Evolutionary conservation across 495 filamentous ascomycete genomes (phyloP).

Genomic region (Penicillium canariense): DNA sequence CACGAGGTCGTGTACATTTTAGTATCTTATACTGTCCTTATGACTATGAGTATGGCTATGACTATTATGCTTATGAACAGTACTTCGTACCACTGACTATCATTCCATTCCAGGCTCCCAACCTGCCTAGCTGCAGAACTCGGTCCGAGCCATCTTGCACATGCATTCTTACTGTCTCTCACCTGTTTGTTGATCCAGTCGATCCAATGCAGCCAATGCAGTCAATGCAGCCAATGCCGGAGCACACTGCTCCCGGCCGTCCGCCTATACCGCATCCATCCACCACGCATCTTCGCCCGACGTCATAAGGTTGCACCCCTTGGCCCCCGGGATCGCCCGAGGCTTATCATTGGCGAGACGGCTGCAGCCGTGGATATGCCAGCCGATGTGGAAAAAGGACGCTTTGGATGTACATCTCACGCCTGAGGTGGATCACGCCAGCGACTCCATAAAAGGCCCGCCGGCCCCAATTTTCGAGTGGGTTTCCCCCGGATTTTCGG

Average conservation of each 20-base stretch:
- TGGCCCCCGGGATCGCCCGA: constrained; percentile 26
- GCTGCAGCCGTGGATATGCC: not conserved
- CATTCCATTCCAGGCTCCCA: no score
- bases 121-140: no score
- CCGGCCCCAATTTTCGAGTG: constrained; percentile 10
- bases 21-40: not conserved
- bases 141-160: no score
- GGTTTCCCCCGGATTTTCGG: constrained; percentile 7
- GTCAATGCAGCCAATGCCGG: no score
- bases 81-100: no score
- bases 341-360: not conserved
- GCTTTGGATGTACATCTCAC: not conserved
- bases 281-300: constrained; percentile 3
- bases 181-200: no score
- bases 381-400: not conserved
- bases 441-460: constrained; percentile 10
- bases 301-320: constrained; percentile 36
- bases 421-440: not conserved
- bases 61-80: not conserved
- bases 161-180: no score
- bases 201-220: no score
- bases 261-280: not conserved
- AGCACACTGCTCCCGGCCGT: constrained; percentile 16
- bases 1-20: no score
- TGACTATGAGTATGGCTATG: not conserved